phyloP scores from a whole-genome alignment of 805 yeast species.

The Cyberlindnera maclurae region DNA sequence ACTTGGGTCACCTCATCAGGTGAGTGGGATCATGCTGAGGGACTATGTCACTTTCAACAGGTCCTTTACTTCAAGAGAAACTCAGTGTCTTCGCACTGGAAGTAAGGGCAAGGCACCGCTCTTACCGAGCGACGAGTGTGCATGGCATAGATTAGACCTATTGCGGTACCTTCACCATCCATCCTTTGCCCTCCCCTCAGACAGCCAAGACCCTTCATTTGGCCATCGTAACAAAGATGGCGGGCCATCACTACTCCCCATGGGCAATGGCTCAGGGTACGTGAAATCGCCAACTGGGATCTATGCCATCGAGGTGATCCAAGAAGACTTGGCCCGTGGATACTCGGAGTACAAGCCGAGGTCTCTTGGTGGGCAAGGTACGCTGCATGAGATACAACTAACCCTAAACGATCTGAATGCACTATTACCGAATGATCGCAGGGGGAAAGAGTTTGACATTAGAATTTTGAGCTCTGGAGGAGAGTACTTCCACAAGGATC shows the following conservation, averaged over 20 bases:
- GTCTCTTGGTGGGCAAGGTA: constrained; percentile 52
- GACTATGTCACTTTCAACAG: constrained; percentile 79
- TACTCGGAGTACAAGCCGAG: constrained; percentile 56
- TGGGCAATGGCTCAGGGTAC: constrained; percentile 37
- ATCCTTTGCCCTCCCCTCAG: constrained; percentile 65
- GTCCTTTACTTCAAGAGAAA: constrained; percentile 70
- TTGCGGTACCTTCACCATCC: constrained; percentile 77
- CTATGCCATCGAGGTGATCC: constrained; percentile 63
- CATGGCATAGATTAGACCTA: constrained; percentile 81
- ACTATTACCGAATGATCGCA: constrained; percentile 26
- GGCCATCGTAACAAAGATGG: constrained; percentile 24
- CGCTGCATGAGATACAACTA: constrained; percentile 44
- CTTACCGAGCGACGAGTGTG: constrained; percentile 59
- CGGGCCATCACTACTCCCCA: constrained; percentile 40
- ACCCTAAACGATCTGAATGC: constrained; percentile 38
- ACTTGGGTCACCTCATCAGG: constrained; percentile 89
- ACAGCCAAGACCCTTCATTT: constrained; percentile 40
- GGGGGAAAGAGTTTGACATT: constrained; percentile 34
- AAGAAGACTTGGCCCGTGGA: constrained; percentile 36
- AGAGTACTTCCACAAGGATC: constrained; percentile 44
- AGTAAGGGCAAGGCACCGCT: constrained; percentile 43
- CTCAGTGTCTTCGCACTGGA: constrained; percentile 44
- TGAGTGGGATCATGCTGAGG: constrained; percentile 82
- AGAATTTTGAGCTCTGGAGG: constrained; percentile 57
- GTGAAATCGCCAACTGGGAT: constrained; percentile 60